phyloP scores from a whole-genome alignment of 306 rosid species.

The Quercus robur region DNA sequence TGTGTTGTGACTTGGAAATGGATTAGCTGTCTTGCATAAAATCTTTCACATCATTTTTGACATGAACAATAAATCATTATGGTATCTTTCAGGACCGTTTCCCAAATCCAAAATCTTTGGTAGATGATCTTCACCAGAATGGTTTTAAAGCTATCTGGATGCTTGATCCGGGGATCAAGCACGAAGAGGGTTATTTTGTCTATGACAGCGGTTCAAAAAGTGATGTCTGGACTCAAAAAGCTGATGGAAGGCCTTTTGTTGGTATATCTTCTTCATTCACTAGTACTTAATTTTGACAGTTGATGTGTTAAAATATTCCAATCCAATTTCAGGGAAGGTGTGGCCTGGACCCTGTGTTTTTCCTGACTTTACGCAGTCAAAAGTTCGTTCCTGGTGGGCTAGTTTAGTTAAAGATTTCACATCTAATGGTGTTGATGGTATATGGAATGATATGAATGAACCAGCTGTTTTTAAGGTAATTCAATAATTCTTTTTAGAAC shows the following conservation, averaged over 20 bases:
- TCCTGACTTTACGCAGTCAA: slow-evolving; percentile 87
- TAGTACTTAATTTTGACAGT: slow-evolving; percentile 1
- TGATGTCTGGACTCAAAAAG: slow-evolving; percentile 75
- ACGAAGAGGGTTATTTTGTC: slow-evolving; percentile 73
- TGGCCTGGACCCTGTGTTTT: slow-evolving; percentile 97
- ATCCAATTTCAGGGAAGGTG: slow-evolving; percentile 58
- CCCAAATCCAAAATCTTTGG: slow-evolving; percentile 68
- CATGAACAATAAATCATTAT: slow-evolving; percentile 10
- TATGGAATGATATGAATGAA: slow-evolving; percentile 99
- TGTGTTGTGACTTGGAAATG: slow-evolving; percentile 1
- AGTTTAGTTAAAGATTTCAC: slow-evolving; percentile 73
- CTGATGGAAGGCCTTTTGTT: slow-evolving; percentile 64
- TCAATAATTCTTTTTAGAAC: neutral
- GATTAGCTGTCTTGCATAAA: slow-evolving; percentile 2
- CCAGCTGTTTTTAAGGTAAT: slow-evolving; percentile 85
- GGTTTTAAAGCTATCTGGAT: slow-evolving; percentile 96
- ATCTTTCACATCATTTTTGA: slow-evolving; percentile 2
- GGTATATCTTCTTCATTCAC: slow-evolving; percentile 38
- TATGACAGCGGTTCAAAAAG: slow-evolving; percentile 69
- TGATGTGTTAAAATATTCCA: slow-evolving; percentile 5
- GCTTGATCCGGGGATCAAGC: slow-evolving; percentile 94
- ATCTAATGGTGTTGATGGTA: slow-evolving; percentile 86
- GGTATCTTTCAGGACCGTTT: slow-evolving; percentile 64
- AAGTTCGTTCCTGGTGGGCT: slow-evolving; percentile 90
- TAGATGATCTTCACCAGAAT: slow-evolving; percentile 48